phyloP scores from a whole-genome alignment of 2,329 filamentous ascomycete genomes.

The Gnomoniopsis sp. region DNA sequence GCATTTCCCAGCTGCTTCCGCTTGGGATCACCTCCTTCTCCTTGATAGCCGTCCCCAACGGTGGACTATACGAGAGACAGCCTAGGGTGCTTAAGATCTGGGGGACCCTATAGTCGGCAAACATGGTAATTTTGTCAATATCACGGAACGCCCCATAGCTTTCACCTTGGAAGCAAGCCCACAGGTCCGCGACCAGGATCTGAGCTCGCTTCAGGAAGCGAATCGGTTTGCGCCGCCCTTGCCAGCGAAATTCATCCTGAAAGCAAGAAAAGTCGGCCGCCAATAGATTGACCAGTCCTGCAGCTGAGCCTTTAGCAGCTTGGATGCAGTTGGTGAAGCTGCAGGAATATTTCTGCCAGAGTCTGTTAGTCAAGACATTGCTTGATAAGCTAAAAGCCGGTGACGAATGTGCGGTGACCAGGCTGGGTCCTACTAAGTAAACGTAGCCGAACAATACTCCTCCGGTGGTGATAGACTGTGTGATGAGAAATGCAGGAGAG shows the following conservation, averaged over 20 bases:
- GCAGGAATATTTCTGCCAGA: constrained; percentile 66
- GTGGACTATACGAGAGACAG: constrained; percentile 80
- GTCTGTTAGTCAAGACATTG: constrained; percentile 20
- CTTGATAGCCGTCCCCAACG: constrained; percentile 68
- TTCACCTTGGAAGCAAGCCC: constrained; percentile 89
- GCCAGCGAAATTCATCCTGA: constrained; percentile 73
- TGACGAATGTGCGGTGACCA: no score
- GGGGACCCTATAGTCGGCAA: constrained; percentile 95
- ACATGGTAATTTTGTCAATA: constrained; percentile 96
- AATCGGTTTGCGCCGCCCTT: constrained; percentile 65
- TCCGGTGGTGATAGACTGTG: no score
- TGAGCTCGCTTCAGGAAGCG: constrained; percentile 91
- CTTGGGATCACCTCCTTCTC: constrained; percentile 62
- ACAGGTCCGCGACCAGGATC: constrained; percentile 92
- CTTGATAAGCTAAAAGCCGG: no score
- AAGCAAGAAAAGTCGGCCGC: constrained; percentile 83
- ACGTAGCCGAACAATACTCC: no score
- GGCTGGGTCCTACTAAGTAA: no score
- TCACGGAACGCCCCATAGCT: constrained; percentile 79
- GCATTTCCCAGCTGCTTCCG: constrained; percentile 77
- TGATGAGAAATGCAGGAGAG: no score
- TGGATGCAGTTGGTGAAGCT: constrained; percentile 71
- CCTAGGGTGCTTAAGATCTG: constrained; percentile 85
- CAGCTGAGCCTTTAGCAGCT: constrained; percentile 74
- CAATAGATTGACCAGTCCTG: constrained; percentile 79